phyloP scores from a whole-genome alignment of 805 yeast genomes.

The Spathaspora arborariae region DNA sequence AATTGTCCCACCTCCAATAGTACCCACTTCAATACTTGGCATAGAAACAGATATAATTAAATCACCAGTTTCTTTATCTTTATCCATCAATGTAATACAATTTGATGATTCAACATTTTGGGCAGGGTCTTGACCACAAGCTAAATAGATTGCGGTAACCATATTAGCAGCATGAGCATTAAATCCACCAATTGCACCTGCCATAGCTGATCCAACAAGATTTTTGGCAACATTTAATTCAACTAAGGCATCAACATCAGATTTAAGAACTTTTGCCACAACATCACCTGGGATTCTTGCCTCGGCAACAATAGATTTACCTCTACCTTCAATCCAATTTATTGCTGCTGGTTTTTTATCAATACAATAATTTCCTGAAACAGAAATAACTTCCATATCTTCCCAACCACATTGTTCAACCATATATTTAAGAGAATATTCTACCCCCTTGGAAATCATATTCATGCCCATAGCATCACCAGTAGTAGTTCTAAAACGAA shows the following conservation, averaged over 20 bases:
- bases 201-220: constrained; percentile 95
- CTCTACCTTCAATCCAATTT: constrained; percentile 99
- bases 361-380: constrained; percentile 96
- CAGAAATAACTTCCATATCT: constrained; percentile 89
- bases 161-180: constrained; percentile 98
- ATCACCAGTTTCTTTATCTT: constrained; percentile 61
- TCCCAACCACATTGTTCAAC: constrained; percentile 84
- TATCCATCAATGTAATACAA: constrained; percentile 89
- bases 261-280: constrained; percentile 79
- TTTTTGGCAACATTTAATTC: constrained; percentile 87
- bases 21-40: constrained; percentile 99
- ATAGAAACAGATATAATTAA: constrained; percentile 92
- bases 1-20: constrained; percentile 98
- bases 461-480: constrained; percentile 99
- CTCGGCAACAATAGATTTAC: constrained; percentile 96
- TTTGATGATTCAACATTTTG: constrained; percentile 97
- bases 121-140: constrained; percentile 99
- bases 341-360: constrained; percentile 98
- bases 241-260: constrained; percentile 88
- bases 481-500: constrained; percentile 96
- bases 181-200: constrained; percentile 97
- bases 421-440: constrained; percentile 79
- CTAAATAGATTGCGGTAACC: constrained; percentile 90
- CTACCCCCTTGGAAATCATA: constrained; percentile 99
- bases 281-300: constrained; percentile 82